These are phyloP conservation scores for Edaphochlamys debaryana DNA, from an alignment of 139 green algal species.

Conservation along the genomic window DNA sequence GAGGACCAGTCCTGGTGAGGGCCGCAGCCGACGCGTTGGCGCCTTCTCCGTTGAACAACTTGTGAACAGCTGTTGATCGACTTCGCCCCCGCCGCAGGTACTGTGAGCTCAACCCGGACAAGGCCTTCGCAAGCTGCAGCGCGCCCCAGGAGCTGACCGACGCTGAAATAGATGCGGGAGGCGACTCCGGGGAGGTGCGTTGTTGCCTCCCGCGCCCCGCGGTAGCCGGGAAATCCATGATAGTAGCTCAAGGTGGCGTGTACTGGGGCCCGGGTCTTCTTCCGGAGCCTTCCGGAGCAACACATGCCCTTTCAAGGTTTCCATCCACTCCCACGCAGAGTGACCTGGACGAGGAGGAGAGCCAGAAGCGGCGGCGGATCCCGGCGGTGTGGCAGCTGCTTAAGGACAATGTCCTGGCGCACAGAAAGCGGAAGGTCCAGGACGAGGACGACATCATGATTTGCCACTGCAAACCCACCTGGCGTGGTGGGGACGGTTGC, in stretches of 20 bases:
- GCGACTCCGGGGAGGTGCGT: constrained; percentile 31
- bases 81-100: constrained; percentile 63
- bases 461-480: constrained; percentile 85
- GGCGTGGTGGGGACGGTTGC: constrained; percentile 77
- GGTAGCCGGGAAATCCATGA: no score
- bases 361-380: constrained; percentile 47
- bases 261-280: no score
- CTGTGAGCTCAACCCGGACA: constrained; percentile 84
- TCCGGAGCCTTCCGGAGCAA: not conserved
- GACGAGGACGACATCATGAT: constrained; percentile 96
- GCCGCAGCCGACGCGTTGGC: not conserved
- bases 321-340: not conserved
- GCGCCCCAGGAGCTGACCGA: constrained; percentile 86
- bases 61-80: not conserved
- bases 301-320: not conserved
- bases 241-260: no score
- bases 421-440: constrained; percentile 79
- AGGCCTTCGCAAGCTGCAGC: constrained; percentile 72
- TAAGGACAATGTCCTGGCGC: constrained; percentile 81
- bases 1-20: constrained; percentile 76
- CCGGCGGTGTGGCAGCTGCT: constrained; percentile 89
- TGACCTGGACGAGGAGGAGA: constrained; percentile 43
- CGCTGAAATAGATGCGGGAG: constrained; percentile 81
- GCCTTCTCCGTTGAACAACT: not conserved
- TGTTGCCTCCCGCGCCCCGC: no score